A percentile compares a stretch with the other conserved stretches of the same genome.
Evolutionary conservation across 2,329 filamentous ascomycete genomes (phyloP).

Genomic region (Peltaster fructicola): DNA sequence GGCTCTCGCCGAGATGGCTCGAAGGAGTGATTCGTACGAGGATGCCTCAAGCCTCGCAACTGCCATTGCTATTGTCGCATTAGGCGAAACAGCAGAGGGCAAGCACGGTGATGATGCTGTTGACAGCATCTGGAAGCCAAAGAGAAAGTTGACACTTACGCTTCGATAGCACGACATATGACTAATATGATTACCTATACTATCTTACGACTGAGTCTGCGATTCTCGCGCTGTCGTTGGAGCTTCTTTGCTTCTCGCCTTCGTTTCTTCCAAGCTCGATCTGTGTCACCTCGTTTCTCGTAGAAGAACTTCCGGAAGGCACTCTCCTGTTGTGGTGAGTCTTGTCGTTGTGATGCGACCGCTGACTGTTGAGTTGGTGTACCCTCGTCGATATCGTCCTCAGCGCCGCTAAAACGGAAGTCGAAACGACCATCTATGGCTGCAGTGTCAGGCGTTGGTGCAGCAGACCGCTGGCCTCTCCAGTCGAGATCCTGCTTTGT

Average conservation of each 20-base stretch:
- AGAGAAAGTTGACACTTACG: too few relatives aligned
- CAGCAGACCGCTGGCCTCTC: conserved; percentile 65
- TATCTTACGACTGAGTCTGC: conserved; percentile 26
- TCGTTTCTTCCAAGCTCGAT: conserved; percentile 35
- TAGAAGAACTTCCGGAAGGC: conserved; percentile 47
- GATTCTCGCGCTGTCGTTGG: conserved; percentile 41
- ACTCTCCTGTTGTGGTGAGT: conserved; percentile 26
- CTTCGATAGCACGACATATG: too few relatives aligned
- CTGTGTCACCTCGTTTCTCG: conserved; percentile 30
- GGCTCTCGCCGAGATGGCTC: conserved; percentile 11
- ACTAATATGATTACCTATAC: conserved; percentile 6
- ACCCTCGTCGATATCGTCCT: conserved; percentile 21
- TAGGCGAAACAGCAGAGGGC: too few relatives aligned
- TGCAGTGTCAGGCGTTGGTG: conserved; percentile 87
- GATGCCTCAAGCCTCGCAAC: too few relatives aligned
- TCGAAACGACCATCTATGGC: conserved; percentile 49
- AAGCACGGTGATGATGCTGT: too few relatives aligned
- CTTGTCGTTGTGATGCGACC: conserved; percentile 3
- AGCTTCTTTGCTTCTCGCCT: conserved; percentile 42
- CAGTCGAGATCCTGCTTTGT: conserved; percentile 61
- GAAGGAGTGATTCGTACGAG: too few relatives aligned
- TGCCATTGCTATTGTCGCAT: too few relatives aligned
- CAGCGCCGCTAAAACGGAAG: conserved; percentile 30
- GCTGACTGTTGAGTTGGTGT: background rate
- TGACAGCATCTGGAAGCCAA: too few relatives aligned